Percentiles rank a stretch among this genome's conserved stretches.
phyloP scores from a whole-genome alignment of 1,139 yeast genomes.

The Hyphopichia buzzinii region DNA sequence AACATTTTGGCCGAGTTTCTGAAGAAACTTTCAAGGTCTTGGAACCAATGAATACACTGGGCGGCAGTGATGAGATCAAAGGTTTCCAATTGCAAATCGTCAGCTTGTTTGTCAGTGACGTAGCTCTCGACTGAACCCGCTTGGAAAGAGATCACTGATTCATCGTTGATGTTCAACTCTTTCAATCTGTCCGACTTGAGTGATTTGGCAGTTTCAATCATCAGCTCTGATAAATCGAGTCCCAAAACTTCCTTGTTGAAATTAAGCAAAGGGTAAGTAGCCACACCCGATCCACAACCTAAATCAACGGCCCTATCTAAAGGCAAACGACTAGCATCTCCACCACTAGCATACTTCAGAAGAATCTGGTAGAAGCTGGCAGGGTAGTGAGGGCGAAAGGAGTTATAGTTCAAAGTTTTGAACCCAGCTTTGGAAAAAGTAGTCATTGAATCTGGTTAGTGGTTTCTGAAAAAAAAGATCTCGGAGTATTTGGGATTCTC shows the following conservation, averaged over 20 bases:
- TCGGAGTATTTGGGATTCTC: not conserved
- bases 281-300: slow-evolving; percentile 45
- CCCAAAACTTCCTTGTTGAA: slow-evolving; percentile 31
- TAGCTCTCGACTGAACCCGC: slow-evolving; percentile 38
- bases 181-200: slow-evolving; percentile 18
- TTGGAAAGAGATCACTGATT: slow-evolving; percentile 26
- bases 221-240: slow-evolving; percentile 31
- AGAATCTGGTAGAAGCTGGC: slow-evolving; percentile 46
- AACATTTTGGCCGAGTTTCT: slow-evolving; percentile 25
- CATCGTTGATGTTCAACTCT: slow-evolving; percentile 25
- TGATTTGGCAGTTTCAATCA: slow-evolving; percentile 35
- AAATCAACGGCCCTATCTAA: slow-evolving; percentile 28
- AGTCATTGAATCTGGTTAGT: too few species aligned
- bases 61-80: slow-evolving; percentile 45
- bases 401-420: slow-evolving; percentile 56
- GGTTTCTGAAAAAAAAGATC: too few species aligned
- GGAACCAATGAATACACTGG: slow-evolving; percentile 48
- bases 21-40: slow-evolving; percentile 35
- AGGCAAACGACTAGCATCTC: slow-evolving; percentile 13
- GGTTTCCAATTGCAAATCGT: slow-evolving; percentile 16
- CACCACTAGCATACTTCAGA: slow-evolving; percentile 21
- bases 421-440: slow-evolving; percentile 61
- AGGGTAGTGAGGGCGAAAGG: slow-evolving; percentile 70
- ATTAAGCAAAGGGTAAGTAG: slow-evolving; percentile 36
- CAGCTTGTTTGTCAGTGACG: slow-evolving; percentile 7